Evolutionary conservation across 1,284 basidiomycete genomes (phyloP), one percentile per base, ranked within the genome.

Genomic region (Irpex rosettiformis): DNA sequence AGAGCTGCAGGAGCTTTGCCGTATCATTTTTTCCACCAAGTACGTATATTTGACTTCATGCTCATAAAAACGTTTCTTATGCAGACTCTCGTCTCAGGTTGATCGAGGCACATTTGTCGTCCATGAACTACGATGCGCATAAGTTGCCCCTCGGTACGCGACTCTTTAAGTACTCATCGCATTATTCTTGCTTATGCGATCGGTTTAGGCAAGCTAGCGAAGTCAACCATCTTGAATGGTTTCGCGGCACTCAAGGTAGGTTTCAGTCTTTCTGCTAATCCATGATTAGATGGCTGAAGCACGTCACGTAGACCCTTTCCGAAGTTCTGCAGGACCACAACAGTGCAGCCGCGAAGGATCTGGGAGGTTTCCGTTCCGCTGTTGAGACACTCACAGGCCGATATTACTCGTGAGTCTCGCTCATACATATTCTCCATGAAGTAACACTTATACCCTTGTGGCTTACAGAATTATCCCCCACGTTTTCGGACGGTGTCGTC

Each of bases 111-210:
- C 76, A 79, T 22, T 68, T 88, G 64, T 80, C 81, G n/a, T 80
- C 81, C 2, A 84, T 88, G 83, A 86, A 87, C 65, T 88, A 88
- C 64, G 85, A 88, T 65, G 84, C 83, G 3, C 83, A 83, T 64
- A 88, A 88, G 66, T 75, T 88, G 22, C 86, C 86, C 13, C 78
- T 88, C 8, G 85, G 82, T 76, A 72, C 13, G 48, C 55, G 42
- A 56, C 62, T 61, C 63, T 54, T 45, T 48, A 56, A 30, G 30
- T 57, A 40, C 21, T 42, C 8, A n/a, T 22, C 13, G 16, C 21
- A 5, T n/a, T 45, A 18, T 18, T 7, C 43, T 22, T 11, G 21
- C 43, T 37, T 7, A 45, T 18, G 2, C 43, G 8, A 45, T 8
- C 8, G 16, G 18, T 18, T 8, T 18, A 84, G 82, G 83, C 49